Percentiles rank a stretch among this genome's conserved stretches.
Evolutionary conservation across 768 basidiomycete genomes (phyloP).

Genomic region (Termitomyces sp.): DNA sequence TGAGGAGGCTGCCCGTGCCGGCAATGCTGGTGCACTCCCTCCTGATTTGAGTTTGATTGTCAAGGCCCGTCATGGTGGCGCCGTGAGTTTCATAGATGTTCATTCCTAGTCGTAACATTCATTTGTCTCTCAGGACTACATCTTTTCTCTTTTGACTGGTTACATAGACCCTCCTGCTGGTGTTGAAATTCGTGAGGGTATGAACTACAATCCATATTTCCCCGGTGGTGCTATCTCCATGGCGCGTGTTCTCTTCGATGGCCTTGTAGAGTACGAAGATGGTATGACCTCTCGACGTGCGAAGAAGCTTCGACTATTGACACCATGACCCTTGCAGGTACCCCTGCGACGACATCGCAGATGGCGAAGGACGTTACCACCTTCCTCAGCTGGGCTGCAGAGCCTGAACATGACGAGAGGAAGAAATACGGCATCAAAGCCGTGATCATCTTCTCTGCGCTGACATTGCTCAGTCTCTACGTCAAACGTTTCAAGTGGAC

Average conservation of each 20-base stretch:
- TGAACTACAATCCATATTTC: constrained; percentile 99
- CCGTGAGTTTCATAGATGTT: constrained; percentile 49
- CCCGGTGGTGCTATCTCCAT: constrained; percentile 98
- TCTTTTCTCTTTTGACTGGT: constrained; percentile 95
- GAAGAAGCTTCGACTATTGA: not conserved
- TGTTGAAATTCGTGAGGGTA: constrained; percentile 90
- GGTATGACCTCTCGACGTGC: constrained; percentile 39
- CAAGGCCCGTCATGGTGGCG: constrained; percentile 96
- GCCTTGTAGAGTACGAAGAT: constrained; percentile 94
- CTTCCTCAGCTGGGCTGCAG: constrained; percentile 95
- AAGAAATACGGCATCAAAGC: constrained; percentile 98
- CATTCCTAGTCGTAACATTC: not conserved
- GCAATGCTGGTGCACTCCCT: constrained; percentile 92
- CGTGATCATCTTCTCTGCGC: constrained; percentile 83
- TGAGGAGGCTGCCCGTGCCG: constrained; percentile 93
- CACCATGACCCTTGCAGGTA: constrained; percentile 42
- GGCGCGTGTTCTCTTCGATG: constrained; percentile 95
- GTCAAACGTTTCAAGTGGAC: constrained; percentile 97
- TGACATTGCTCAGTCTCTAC: constrained; percentile 78
- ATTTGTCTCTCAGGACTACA: constrained; percentile 67
- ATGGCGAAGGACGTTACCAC: constrained; percentile 99
- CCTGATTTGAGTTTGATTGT: constrained; percentile 96
- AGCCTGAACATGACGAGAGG: constrained; percentile 96
- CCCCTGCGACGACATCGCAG: constrained; percentile 94
- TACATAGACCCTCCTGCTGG: constrained; percentile 96